Base-by-base conservation (phyloP, 208 protist genomes). In the Leishmania mexicana region DNA sequence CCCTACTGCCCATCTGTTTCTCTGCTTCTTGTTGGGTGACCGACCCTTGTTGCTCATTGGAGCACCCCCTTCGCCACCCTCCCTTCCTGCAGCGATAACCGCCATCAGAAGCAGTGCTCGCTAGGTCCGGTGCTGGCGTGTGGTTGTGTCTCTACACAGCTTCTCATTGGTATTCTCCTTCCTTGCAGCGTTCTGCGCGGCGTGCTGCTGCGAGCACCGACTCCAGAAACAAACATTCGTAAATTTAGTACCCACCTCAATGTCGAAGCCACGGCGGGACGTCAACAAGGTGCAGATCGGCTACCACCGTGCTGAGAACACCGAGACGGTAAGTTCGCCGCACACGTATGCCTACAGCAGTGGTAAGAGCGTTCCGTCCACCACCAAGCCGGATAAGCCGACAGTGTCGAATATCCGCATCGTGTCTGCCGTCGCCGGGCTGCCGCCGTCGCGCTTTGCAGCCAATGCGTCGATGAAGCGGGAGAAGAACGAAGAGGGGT, bases 301-400 rank as follows among this genome's bases (percentile, higher is more conserved):
- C 81, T 93, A 90, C 75, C 85, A 96, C 82, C 90, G 92, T 35
- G 86, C 88, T 8, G 90, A 93, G 62, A 94, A 96, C 85, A 94
- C 92, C 4, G 92, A 97, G 76, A 97, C 95, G 7, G 87, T 88
- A 40, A 97, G 95, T 80, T 96, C 93, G 19, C 95, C 95, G 24
- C 91, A 93, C 78, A 95, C 93, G 51, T 96, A 95, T 78, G 88
- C 87, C 54, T 79, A 89, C 83, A 87, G 79, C 68, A 85, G 83
- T 35, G 78, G 83, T 28, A 76, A 81, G 65, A 47, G 60, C n/a
- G 79, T 83, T 21, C 89, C 93, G 3, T 85, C 88, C 8, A 95
- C 93, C 17, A 90, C 87, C 21, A 76, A 85, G 58, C 89, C 91
- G 0, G 95, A 97, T 58, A 60, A 84, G 40, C 95, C 95, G 2